Percentiles rank a stretch among this genome's conserved stretches.
Evolutionary conservation across 176 grass and related monocot genomes (phyloP).

Genomic region (Zoysia japonica): DNA sequence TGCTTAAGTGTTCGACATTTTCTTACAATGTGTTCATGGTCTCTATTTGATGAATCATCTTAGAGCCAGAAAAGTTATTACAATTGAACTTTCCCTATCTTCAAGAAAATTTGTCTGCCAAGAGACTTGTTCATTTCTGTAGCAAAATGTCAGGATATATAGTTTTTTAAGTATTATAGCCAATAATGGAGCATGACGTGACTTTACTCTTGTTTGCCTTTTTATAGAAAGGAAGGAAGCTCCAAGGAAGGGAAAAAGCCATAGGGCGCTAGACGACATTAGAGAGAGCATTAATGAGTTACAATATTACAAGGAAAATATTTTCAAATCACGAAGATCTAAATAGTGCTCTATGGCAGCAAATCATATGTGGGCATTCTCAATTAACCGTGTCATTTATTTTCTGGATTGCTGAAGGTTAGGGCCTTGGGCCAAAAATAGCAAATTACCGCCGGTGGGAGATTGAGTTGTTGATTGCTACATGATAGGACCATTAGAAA

Average conservation of each 20-base stretch:
- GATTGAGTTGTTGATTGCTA: not conserved
- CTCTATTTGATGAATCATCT: not conserved
- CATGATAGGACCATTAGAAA: not conserved
- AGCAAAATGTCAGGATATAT: not conserved
- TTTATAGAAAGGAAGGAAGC: slow-evolving; percentile 68
- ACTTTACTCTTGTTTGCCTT: not conserved
- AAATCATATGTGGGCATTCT: not conserved
- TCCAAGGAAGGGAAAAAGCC: slow-evolving; percentile 69
- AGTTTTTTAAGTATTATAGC: not conserved
- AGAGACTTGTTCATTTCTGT: not conserved
- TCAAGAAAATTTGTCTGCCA: not conserved
- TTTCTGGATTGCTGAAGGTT: not conserved
- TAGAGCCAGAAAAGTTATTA: not conserved
- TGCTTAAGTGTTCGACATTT: not conserved
- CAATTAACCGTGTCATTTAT: not conserved
- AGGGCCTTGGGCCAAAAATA: not conserved
- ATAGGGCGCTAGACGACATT: slow-evolving; percentile 81
- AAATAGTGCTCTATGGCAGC: slow-evolving; percentile 38
- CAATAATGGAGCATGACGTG: not conserved
- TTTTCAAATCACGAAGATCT: slow-evolving; percentile 68
- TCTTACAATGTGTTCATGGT: too few relatives aligned
- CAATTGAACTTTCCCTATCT: not conserved
- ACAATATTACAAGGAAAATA: slow-evolving; percentile 85
- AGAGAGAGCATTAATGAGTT: slow-evolving; percentile 84
- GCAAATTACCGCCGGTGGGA: not conserved